phyloP scores from a whole-genome alignment of 1,284 basidiomycete species.

The Serendipita sp. region DNA sequence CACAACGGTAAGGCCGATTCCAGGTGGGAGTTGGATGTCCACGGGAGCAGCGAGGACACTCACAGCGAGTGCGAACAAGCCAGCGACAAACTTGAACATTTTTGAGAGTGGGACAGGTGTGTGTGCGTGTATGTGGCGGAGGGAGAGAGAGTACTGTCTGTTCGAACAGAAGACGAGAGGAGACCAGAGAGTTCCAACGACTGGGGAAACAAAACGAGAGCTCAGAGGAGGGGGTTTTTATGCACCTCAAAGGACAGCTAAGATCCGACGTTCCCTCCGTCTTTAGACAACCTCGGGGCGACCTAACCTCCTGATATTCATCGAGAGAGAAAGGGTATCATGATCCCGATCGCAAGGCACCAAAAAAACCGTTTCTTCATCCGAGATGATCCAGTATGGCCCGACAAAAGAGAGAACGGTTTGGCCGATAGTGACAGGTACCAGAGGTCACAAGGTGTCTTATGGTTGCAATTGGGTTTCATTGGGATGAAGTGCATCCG shows the following conservation, averaged over 20 bases:
- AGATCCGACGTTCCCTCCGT: neutral
- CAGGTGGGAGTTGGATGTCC: neutral
- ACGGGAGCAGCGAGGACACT: neutral
- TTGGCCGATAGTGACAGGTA: too few relatives aligned
- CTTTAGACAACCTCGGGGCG: neutral
- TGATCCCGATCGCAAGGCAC: neutral
- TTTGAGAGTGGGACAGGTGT: neutral
- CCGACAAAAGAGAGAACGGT: too few relatives aligned
- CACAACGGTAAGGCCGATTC: neutral
- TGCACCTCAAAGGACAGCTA: neutral
- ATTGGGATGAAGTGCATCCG: neutral
- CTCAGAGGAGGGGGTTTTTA: neutral
- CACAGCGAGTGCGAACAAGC: neutral
- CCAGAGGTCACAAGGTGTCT: neutral
- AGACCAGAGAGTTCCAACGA: neutral
- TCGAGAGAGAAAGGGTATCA: neutral
- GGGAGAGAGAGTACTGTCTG: neutral
- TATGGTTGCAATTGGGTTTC: neutral
- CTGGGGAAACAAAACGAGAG: too few relatives aligned
- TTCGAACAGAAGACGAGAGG: neutral
- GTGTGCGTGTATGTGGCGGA: neutral
- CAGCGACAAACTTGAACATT: constrained; percentile 2
- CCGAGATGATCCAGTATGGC: too few relatives aligned
- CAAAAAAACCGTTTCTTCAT: neutral
- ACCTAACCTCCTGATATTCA: too few relatives aligned